Evolutionary conservation across 768 basidiomycete species (phyloP).

Genomic region (Melanogaster broomeanus): DNA sequence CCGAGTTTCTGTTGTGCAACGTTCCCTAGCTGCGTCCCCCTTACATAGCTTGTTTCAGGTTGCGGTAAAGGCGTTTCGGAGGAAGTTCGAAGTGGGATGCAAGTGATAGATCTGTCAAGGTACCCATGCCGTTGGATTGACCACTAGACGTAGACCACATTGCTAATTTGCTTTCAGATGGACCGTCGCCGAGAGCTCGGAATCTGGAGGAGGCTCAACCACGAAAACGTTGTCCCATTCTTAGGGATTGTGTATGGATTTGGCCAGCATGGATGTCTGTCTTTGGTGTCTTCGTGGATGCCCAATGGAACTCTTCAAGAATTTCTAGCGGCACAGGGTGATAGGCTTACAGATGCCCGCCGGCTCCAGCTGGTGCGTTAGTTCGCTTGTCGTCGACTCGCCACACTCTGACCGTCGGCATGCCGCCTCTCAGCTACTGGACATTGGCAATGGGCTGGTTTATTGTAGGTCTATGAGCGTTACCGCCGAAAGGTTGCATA

Average conservation of each 20-base stretch:
- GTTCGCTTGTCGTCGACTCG: slow-evolving; percentile 10
- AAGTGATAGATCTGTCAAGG: neutral
- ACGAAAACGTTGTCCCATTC: slow-evolving; percentile 29
- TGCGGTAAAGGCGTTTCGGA: slow-evolving; percentile 23
- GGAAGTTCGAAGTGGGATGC: neutral
- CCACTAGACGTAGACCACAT: neutral
- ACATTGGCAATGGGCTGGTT: slow-evolving; percentile 13
- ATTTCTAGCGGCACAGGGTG: slow-evolving; percentile 12
- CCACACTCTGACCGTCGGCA: slow-evolving; percentile 25
- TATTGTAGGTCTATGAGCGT: no score
- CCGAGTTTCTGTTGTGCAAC: neutral
- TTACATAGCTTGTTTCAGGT: slow-evolving; percentile 13
- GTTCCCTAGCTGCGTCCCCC: neutral
- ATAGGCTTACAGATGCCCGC: neutral
- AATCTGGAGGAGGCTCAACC: no score
- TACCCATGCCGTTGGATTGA: neutral
- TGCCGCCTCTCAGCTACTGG: slow-evolving; percentile 9
- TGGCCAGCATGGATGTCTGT: slow-evolving; percentile 20
- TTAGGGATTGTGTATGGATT: slow-evolving; percentile 28
- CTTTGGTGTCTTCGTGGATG: slow-evolving; percentile 35
- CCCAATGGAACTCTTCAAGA: slow-evolving; percentile 22
- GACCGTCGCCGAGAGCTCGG: slow-evolving; percentile 29
- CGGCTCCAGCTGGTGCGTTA: slow-evolving; percentile 16
- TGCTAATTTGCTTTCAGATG: slow-evolving; percentile 6
- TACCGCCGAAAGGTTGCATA: neutral